Evolutionary conservation across 1,139 yeast species (phyloP).

Genomic region (Taphrina confusa): DNA sequence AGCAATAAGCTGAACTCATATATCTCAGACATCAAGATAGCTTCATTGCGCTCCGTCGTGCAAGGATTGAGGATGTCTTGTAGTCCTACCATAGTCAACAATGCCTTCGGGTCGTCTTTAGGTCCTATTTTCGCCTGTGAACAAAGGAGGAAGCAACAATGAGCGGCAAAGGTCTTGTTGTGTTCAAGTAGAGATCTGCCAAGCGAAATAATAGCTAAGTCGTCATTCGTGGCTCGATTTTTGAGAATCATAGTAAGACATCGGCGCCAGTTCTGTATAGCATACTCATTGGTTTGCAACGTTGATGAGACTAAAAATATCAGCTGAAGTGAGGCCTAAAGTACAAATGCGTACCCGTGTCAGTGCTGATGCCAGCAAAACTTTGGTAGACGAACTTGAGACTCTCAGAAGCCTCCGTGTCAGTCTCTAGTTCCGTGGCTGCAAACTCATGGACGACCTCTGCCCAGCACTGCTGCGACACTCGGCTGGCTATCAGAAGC

Average conservation of each 20-base stretch:
- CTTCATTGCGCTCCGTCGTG: conserved; percentile 48
- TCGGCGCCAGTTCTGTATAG: conserved; percentile 19
- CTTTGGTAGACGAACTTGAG: conserved; percentile 66
- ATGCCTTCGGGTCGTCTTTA: conserved; percentile 40
- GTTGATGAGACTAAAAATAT: background rate
- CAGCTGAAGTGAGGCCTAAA: background rate
- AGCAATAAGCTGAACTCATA: conserved; percentile 59
- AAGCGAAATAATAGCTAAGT: conserved; percentile 45
- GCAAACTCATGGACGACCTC: conserved; percentile 58
- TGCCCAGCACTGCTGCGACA: conserved; percentile 64
- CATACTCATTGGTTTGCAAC: background rate
- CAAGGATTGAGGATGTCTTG: conserved; percentile 31
- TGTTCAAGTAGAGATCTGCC: conserved; percentile 45
- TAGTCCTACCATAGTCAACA: conserved; percentile 44
- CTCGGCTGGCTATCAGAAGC: conserved; percentile 64
- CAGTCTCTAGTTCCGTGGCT: conserved; percentile 48
- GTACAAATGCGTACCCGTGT: background rate
- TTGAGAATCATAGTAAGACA: conserved; percentile 19
- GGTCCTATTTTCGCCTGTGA: conserved; percentile 32
- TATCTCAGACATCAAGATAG: conserved; percentile 63
- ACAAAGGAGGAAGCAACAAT: conserved; percentile 41
- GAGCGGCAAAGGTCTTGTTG: conserved; percentile 47
- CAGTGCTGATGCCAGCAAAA: conserved; percentile 56
- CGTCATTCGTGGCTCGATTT: conserved; percentile 44
- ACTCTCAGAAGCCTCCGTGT: conserved; percentile 50